Evolutionary conservation across 257 asterid genomes (phyloP).

Genomic region (Marsdenia floribunda): DNA sequence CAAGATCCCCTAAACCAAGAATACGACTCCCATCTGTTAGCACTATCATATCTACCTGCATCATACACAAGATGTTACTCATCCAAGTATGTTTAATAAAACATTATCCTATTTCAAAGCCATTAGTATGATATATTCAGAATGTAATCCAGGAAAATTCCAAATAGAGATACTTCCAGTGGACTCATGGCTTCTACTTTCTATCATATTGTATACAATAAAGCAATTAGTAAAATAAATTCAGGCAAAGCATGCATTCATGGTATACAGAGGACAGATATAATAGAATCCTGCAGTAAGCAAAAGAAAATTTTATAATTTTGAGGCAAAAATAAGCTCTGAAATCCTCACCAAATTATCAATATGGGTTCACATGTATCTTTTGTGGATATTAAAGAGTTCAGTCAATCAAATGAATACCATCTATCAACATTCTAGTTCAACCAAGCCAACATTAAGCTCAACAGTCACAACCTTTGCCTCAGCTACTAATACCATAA

Average conservation of each 20-base stretch:
- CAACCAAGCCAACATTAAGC: not conserved
- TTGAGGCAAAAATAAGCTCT: not conserved
- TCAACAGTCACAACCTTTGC: not conserved
- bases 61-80: slow-evolving; percentile 14
- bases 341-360: not conserved
- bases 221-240: not conserved
- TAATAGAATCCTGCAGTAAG: not conserved
- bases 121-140: not conserved
- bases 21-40: slow-evolving; percentile 98
- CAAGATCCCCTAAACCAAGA: slow-evolving; percentile 99
- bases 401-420: not conserved
- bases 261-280: not conserved
- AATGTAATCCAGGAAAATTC: not conserved
- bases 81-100: not conserved
- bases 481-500: not conserved
- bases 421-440: not conserved
- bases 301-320: not conserved
- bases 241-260: not conserved
- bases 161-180: not conserved
- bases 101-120: not conserved
- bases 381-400: not conserved
- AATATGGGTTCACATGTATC: not conserved
- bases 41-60: slow-evolving; percentile 98
- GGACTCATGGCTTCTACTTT: not conserved
- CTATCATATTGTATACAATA: not conserved